These are phyloP conservation scores for Ophiocytium majus DNA, from an alignment of 352 stramenopile species.

Conservation along the genomic window DNA sequence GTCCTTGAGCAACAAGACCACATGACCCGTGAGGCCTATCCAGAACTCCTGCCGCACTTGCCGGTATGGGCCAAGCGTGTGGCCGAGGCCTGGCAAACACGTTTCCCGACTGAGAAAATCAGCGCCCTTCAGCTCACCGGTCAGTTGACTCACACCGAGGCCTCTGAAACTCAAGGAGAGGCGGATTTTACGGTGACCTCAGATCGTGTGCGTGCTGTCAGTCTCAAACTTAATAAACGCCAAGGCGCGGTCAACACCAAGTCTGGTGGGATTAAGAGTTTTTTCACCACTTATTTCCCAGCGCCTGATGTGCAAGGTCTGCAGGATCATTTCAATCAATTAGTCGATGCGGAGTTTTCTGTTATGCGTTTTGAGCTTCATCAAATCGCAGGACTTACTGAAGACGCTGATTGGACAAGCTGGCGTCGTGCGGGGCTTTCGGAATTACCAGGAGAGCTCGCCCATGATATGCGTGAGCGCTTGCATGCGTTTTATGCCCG, in stretches of 20 bases:
- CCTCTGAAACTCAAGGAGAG: neutral
- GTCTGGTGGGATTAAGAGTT: neutral
- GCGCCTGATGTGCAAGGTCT: neutral
- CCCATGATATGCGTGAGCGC: neutral
- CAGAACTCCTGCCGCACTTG: neutral
- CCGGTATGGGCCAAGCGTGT: neutral
- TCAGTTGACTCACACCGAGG: too few relatives aligned
- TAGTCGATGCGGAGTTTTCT: neutral
- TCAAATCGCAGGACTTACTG: too few relatives aligned
- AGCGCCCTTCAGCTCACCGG: neutral
- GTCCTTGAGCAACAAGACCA: neutral
- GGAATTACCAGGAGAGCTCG: neutral
- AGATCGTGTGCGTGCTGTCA: neutral
- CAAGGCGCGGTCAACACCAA: neutral
- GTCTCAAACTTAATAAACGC: neutral
- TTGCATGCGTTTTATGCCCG: neutral
- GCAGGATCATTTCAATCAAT: neutral
- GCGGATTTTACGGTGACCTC: neutral
- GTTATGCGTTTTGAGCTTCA: neutral
- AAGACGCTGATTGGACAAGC: neutral
- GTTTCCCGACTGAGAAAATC: too few relatives aligned
- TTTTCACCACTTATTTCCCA: neutral
- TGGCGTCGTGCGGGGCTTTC: neutral
- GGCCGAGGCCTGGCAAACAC: neutral
- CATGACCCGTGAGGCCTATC: neutral